A percentile compares a stretch with the other conserved stretches of the same genome.
Conservation (phyloP, 2,329 filamentous ascomycete species). For the Fusarium armeniacum region DNA sequence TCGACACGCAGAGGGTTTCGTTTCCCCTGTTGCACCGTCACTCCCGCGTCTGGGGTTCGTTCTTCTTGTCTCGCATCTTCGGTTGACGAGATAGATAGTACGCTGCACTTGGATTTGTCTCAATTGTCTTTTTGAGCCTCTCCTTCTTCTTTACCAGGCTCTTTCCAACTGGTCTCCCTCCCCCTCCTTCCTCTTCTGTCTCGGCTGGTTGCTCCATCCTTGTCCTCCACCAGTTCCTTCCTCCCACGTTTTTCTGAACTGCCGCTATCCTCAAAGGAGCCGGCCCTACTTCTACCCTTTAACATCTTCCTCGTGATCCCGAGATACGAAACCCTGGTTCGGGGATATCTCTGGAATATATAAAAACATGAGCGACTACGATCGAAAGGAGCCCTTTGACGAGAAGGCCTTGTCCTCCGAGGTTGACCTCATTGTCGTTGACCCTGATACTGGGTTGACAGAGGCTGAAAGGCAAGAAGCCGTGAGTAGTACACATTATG, state of each 20-base stretch:
- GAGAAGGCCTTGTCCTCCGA: slow-evolving; percentile 52
- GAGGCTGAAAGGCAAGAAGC: slow-evolving; percentile 72
- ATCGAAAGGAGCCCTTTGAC: slow-evolving; percentile 51
- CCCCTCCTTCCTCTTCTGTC: slow-evolving; percentile 21
- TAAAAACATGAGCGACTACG: slow-evolving; percentile 53
- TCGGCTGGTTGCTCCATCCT: slow-evolving; percentile 45
- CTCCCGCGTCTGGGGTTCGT: slow-evolving; percentile 43
- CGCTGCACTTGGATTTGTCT: slow-evolving; percentile 8
- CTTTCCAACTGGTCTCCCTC: not conserved
- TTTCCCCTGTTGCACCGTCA: slow-evolving; percentile 44
- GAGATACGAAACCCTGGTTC: slow-evolving; percentile 9
- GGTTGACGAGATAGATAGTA: slow-evolving; percentile 31
- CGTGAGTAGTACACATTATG: slow-evolving; percentile 60
- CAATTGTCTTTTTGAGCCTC: slow-evolving; percentile 27
- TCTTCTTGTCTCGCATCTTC: slow-evolving; percentile 43
- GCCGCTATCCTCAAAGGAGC: slow-evolving; percentile 26
- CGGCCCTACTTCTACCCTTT: slow-evolving; percentile 25
- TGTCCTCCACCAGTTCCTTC: slow-evolving; percentile 38
- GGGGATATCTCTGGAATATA: not conserved
- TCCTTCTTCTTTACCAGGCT: slow-evolving; percentile 1
- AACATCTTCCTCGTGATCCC: slow-evolving; percentile 19
- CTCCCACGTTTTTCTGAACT: slow-evolving; percentile 43
- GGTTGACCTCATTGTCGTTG: slow-evolving; percentile 44
- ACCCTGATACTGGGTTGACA: slow-evolving; percentile 72
- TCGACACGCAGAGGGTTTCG: slow-evolving; percentile 36